A percentile compares a stretch with the other conserved stretches of the same genome.
phyloP scores from a whole-genome alignment of 1,139 yeast species.

The Torulaspora pretoriensis region DNA sequence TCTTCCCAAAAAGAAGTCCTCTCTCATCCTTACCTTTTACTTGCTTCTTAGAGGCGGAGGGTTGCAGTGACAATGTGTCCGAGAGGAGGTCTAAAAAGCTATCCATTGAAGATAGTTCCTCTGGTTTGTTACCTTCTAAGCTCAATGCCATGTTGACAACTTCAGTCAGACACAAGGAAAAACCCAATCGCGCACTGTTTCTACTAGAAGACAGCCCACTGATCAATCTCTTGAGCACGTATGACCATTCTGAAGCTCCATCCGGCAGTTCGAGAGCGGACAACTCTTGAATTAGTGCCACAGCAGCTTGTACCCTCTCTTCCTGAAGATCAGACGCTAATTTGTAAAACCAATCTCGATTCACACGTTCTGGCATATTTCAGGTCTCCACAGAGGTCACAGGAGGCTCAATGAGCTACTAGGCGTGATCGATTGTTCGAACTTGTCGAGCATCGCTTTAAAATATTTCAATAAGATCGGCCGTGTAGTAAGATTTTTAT shows the following conservation, averaged over 20 bases:
- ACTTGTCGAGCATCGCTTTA: not conserved
- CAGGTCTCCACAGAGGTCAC: not conserved
- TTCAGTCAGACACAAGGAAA: conserved; percentile 83
- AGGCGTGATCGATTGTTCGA: conserved; percentile 30
- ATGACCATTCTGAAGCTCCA: conserved; percentile 64
- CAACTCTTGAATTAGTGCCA: conserved; percentile 58
- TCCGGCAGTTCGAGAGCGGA: conserved; percentile 34
- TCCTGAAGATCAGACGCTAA: conserved; percentile 72
- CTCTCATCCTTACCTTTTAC: conserved; percentile 86
- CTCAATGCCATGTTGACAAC: conserved; percentile 48
- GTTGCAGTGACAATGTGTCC: conserved; percentile 31
- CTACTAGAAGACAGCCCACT: conserved; percentile 79
- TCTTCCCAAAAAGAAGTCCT: conserved; percentile 71
- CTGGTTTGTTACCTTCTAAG: conserved; percentile 30
- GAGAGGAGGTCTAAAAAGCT: conserved; percentile 43
- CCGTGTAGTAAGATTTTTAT: not conserved
- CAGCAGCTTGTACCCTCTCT: conserved; percentile 73
- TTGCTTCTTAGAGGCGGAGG: conserved; percentile 52
- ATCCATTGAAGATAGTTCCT: conserved; percentile 24
- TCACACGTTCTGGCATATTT: conserved; percentile 38
- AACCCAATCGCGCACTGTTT: conserved; percentile 83
- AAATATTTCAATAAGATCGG: conserved; percentile 1
- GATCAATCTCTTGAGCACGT: conserved; percentile 71
- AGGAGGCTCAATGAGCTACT: not conserved
- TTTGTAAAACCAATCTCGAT: conserved; percentile 71